Evolutionary conservation across 257 asterid species (phyloP).

Genomic region (Ligustrum vulgare): DNA sequence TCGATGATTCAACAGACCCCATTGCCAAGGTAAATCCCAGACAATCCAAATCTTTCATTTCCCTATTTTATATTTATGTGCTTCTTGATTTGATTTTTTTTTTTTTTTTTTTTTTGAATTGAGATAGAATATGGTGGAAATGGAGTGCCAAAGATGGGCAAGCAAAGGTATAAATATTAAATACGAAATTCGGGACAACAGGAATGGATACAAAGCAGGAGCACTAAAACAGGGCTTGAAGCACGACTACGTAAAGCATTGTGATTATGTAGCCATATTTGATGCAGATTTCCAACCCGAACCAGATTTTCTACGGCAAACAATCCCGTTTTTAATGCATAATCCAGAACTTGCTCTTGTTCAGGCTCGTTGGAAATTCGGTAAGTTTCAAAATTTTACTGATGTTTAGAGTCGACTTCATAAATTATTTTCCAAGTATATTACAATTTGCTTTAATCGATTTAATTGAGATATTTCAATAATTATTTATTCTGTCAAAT

Average conservation of each 20-base stretch:
- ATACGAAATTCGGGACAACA: constrained; percentile 52
- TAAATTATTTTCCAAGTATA: too few species aligned
- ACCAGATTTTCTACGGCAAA: constrained; percentile 48
- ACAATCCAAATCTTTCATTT: background rate
- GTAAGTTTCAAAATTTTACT: constrained; percentile 23
- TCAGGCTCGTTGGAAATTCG: constrained; percentile 74
- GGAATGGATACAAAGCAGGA: constrained; percentile 70
- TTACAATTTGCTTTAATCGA: background rate
- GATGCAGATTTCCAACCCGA: constrained; percentile 78
- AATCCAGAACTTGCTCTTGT: constrained; percentile 56
- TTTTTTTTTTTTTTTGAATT: background rate
- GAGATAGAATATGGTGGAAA: constrained; percentile 54
- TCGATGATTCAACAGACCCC: constrained; percentile 82
- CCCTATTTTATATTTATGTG: background rate
- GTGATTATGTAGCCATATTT: constrained; percentile 65
- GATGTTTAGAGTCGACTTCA: background rate
- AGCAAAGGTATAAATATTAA: constrained; percentile 57
- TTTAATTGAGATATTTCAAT: background rate
- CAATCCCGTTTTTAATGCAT: constrained; percentile 56
- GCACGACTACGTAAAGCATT: constrained; percentile 43
- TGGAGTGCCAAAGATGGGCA: constrained; percentile 62
- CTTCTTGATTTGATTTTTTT: background rate
- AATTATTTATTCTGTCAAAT: too few species aligned
- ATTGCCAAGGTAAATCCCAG: constrained; percentile 43
- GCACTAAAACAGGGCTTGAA: constrained; percentile 58